Evolutionary conservation across 1,284 basidiomycete species (phyloP).

Genomic region (Cryptococcus wingfieldii): DNA sequence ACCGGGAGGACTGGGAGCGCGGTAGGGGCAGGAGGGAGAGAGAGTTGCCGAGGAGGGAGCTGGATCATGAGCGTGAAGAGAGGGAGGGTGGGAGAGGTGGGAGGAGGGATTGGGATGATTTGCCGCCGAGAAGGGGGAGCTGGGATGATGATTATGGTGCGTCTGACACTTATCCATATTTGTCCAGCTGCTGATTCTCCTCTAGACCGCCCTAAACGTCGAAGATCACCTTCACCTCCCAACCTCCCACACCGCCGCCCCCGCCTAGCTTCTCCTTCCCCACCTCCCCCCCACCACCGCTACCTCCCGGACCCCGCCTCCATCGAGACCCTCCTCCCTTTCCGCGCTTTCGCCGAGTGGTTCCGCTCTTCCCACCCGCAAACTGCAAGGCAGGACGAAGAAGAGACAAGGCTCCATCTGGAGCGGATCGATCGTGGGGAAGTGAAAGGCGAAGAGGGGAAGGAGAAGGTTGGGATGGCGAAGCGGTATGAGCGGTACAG

Average conservation of each 20-base stretch:
- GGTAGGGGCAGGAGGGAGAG: slow-evolving; percentile 18
- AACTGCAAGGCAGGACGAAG: slow-evolving; percentile 53
- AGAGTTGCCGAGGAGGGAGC: slow-evolving; percentile 24
- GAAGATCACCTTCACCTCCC: slow-evolving; percentile 78
- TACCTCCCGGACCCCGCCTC: slow-evolving; percentile 64
- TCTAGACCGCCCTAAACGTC: slow-evolving; percentile 61
- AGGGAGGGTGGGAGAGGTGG: slow-evolving; percentile 7
- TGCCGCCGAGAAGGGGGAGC: slow-evolving; percentile 11
- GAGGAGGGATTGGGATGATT: slow-evolving; percentile 18
- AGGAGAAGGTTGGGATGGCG: slow-evolving; percentile 59
- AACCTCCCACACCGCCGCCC: slow-evolving; percentile 49
- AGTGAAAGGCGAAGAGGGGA: slow-evolving; percentile 50
- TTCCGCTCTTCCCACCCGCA: slow-evolving; percentile 74
- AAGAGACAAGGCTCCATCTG: slow-evolving; percentile 31
- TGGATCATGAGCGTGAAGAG: slow-evolving; percentile 23
- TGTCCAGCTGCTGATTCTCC: neutral
- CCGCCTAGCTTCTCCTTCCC: slow-evolving; percentile 31
- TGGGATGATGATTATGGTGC: slow-evolving; percentile 41
- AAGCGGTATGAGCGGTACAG: slow-evolving; percentile 83
- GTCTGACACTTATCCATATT: neutral
- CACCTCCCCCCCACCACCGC: slow-evolving; percentile 9
- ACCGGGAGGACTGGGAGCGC: slow-evolving; percentile 16
- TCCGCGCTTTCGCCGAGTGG: slow-evolving; percentile 87
- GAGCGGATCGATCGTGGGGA: slow-evolving; percentile 21
- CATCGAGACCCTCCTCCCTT: slow-evolving; percentile 70